Base-by-base conservation (phyloP, 805 yeast species). In the Ogataea zsoltii region DNA sequence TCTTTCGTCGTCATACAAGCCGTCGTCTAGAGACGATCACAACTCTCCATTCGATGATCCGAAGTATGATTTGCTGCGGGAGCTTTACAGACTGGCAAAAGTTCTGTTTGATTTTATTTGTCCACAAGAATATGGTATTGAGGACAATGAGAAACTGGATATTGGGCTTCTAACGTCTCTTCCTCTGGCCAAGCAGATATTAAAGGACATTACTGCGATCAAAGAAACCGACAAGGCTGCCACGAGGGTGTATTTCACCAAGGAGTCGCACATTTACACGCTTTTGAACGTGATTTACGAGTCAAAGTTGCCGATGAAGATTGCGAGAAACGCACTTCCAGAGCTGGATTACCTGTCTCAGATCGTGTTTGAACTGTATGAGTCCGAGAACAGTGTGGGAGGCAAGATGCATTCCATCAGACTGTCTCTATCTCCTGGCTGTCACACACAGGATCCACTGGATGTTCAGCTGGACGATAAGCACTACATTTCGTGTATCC, bases 81-180 rank as follows among this genome's bases (percentile, higher is more conserved):
- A 94, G 63, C 75, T 94, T 42, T 94, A 91, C 63, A 75, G 92
- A 51, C 74, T 94, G 45, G 88, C 97, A 0, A 95, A 94, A 65
- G 96, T 94, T 6, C 69, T 94, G 51, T 94, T 94, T 70, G 99
- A 94, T 67, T 94, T 92, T 61, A 90, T 94, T 39, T 94, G 98
- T 67, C 99, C 99, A 9, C 98, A 94, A 66, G 99, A 94, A 63
- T 94, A 94, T 63, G 99, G 99, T 52, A 94, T 94, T 56, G 89
- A 91, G 53, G 96, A 90, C 60, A 84, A 85, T 58, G 99, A 94
- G 66, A 94, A 94, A 62, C 76, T 94, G 49, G 99, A 94, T 63
- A 94, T 94, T 69, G 99, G 99, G 4, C 71, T 94, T 46, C 72
- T 94, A 56, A 94, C 99, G 0, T 88, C 97, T 2, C 75, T 94